Evolutionary conservation across 192 early-diverging fungal genomes (phyloP).

Genomic region (Anaeromyces robustus): DNA sequence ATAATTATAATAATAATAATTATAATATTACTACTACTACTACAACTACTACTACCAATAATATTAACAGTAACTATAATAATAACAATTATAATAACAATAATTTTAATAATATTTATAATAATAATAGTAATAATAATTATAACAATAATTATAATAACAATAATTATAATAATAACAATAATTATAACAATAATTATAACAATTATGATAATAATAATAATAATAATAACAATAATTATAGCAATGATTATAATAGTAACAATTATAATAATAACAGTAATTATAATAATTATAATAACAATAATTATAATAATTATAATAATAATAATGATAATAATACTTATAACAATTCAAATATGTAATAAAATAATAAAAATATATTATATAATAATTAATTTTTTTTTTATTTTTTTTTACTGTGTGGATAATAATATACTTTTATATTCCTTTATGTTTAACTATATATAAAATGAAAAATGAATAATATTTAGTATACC

Average conservation of each 20-base stretch:
- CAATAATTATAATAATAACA: background rate
- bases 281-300: background rate
- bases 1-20: too few species aligned
- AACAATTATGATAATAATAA: background rate
- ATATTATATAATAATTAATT: too few species aligned
- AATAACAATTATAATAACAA: background rate
- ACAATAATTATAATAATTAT: background rate
- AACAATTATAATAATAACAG: background rate
- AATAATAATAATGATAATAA: background rate
- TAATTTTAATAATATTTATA: background rate
- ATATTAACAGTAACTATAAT: background rate
- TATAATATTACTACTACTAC: too few species aligned
- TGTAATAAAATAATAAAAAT: too few species aligned
- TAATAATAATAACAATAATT: background rate
- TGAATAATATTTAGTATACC: too few species aligned
- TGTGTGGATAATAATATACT: too few species aligned
- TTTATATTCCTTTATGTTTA: too few species aligned
- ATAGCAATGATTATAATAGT: background rate
- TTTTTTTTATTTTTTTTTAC: too few species aligned
- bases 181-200: background rate
- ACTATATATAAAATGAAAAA: too few species aligned
- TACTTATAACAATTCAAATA: background rate
- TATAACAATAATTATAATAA: background rate
- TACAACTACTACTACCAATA: background rate
- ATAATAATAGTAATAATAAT: background rate